Evolutionary conservation across 1,284 basidiomycete species (phyloP), one percentile per base, ranked within the genome.

Genomic region (Apiotrichum gracile): DNA sequence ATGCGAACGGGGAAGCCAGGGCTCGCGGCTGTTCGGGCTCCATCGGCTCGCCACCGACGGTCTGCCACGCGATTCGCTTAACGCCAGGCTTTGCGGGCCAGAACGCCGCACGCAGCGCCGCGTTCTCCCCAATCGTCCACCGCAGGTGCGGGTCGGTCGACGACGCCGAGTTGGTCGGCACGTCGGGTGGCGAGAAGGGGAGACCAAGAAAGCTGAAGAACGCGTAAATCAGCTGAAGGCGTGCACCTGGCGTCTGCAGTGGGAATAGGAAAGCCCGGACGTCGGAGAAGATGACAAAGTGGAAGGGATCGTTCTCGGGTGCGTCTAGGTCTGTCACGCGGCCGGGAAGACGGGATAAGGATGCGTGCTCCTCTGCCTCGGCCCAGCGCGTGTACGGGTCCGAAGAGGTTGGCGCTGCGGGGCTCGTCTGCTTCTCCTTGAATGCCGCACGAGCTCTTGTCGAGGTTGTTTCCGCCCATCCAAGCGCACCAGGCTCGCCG

Each of bases 151-250:
- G 66, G 49, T 78, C 78, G 5, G 58, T 66, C 2, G 65, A 63
- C 19, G 71, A 68, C 0, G 72, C 61, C 0, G 72, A 66, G 16
- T 68, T 65, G 2, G 76, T 76, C 1, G 75, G 63, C 5, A 68
- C 61, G n/a, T 73, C 76, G 2, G 74, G 72, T 5, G 76, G 74
- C 2, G 66, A 59, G 51, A 78, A 72, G 0, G 77, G 83, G 17
- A 94, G 78, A 13, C 89, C 90, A 24, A 88, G 73, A 64, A 87
- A 81, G 17, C 84, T 83, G 33, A 96, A 78, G 81, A 87, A 91
- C 8, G 85, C 81, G 54, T 86, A 76, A 16, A 88, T 82, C 61
- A 92, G 84, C 31, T 82, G 79, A 22, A 82, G 68, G 65, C 83
- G 83, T 0, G 83, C 82, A 35, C 74, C 74, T 4, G 71, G 62